Percentiles rank a stretch among this genome's conserved stretches.
phyloP scores from a whole-genome alignment of 441 rosid species.

The Isatis lusitanica region DNA sequence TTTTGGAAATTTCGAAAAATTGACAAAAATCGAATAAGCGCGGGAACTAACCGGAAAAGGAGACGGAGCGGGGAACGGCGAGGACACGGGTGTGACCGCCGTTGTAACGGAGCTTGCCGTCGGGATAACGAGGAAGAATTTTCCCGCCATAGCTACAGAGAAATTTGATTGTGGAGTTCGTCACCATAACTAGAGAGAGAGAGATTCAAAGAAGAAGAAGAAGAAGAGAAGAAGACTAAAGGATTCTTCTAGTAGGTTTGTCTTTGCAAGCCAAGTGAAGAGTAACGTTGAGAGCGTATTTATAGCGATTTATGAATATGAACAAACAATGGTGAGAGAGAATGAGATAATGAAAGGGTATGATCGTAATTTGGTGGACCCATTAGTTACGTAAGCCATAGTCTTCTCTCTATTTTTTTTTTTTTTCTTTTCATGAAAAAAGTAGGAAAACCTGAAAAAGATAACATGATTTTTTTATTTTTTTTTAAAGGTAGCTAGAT shows the following conservation, averaged over 20 bases:
- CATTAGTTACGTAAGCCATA: conserved; percentile 27
- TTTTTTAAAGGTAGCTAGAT: background rate
- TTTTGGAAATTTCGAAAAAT: background rate
- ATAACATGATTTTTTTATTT: background rate
- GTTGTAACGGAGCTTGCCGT: conserved; percentile 82
- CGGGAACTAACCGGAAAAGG: conserved; percentile 62
- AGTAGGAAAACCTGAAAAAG: background rate
- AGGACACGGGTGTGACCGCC: conserved; percentile 94
- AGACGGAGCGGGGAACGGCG: conserved; percentile 70
- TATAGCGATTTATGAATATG: conserved; percentile 27
- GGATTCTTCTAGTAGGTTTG: conserved; percentile 30
- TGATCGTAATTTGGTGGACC: conserved; percentile 29
- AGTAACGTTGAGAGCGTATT: conserved; percentile 21
- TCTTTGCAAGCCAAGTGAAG: conserved; percentile 33
- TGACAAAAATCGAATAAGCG: background rate
- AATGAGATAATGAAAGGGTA: conserved; percentile 23
- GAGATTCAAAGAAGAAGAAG: background rate
- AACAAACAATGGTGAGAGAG: background rate
- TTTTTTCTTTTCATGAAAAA: background rate
- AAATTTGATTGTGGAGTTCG: conserved; percentile 59
- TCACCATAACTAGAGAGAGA: conserved; percentile 29
- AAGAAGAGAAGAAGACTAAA: conserved; percentile 5
- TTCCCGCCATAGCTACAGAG: conserved; percentile 92
- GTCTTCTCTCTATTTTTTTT: background rate
- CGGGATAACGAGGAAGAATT: conserved; percentile 82